These are phyloP conservation scores for Pseudocercospora eumusae DNA, from an alignment of 2,329 filamentous ascomycete species.

Conservation along the genomic window DNA sequence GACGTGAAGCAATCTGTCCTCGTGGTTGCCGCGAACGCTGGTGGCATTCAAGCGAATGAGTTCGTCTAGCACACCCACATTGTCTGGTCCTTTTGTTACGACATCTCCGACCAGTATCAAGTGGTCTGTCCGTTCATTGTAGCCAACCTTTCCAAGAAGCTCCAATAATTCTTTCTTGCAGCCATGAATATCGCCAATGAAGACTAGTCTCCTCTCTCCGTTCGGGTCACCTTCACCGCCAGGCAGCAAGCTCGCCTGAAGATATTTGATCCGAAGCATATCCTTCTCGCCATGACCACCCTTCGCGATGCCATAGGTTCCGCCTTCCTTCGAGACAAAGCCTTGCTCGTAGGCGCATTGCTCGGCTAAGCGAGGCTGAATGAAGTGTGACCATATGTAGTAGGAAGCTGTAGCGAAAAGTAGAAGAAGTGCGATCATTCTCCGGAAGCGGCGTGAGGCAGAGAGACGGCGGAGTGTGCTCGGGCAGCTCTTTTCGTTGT, in stretches of 20 bases:
- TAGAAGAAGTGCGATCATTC: slow-evolving; percentile 39
- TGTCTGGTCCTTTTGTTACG: slow-evolving; percentile 85
- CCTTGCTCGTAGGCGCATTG: slow-evolving; percentile 40
- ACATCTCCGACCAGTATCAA: slow-evolving; percentile 76
- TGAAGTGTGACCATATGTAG: slow-evolving; percentile 41
- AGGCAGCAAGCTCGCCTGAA: slow-evolving; percentile 47
- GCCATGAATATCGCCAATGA: slow-evolving; percentile 92
- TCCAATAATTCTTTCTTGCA: slow-evolving; percentile 65
- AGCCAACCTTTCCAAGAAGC: slow-evolving; percentile 68
- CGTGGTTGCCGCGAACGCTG: slow-evolving; percentile 88
- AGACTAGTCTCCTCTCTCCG: slow-evolving; percentile 63
- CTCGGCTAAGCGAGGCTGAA: slow-evolving; percentile 42
- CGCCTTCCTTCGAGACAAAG: slow-evolving; percentile 35
- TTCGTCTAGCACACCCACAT: slow-evolving; percentile 71
- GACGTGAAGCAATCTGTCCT: slow-evolving; percentile 74
- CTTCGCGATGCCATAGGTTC: slow-evolving; percentile 36
- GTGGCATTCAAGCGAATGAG: slow-evolving; percentile 73
- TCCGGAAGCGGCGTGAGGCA: slow-evolving; percentile 32
- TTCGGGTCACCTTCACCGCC: slow-evolving; percentile 39
- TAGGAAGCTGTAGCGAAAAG: slow-evolving; percentile 37
- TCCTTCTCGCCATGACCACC: slow-evolving; percentile 36
- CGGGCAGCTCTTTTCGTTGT: slow-evolving; percentile 39
- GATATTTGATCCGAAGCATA: slow-evolving; percentile 52
- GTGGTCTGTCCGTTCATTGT: slow-evolving; percentile 66
- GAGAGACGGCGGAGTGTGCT: slow-evolving; percentile 25